Evolutionary conservation across 2,329 filamentous ascomycete genomes (phyloP).

Genomic region (Trichoderma sp.): DNA sequence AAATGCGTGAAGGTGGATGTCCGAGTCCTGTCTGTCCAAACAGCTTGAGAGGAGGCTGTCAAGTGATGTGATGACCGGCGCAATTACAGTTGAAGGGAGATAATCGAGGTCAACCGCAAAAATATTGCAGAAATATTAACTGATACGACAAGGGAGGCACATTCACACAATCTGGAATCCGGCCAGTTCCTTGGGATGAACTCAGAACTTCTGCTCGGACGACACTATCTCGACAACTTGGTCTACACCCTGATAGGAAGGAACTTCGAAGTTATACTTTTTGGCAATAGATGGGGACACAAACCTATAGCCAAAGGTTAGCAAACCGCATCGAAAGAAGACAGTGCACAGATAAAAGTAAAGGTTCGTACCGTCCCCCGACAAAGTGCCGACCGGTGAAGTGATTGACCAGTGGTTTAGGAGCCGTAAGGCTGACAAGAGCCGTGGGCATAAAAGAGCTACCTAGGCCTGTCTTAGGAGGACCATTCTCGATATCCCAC

Average conservation of each 20-base stretch:
- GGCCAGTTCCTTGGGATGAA: not conserved
- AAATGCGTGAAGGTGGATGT: slow-evolving; percentile 56
- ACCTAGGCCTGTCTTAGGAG: slow-evolving; percentile 74
- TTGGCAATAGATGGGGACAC: slow-evolving; percentile 74
- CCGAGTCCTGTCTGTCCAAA: slow-evolving; percentile 63
- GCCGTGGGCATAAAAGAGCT: slow-evolving; percentile 77
- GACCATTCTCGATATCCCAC: slow-evolving; percentile 89
- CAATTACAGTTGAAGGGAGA: not conserved
- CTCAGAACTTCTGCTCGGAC: slow-evolving; percentile 55
- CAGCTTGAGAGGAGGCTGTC: slow-evolving; percentile 57
- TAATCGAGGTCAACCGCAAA: slow-evolving; percentile 2
- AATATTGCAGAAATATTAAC: slow-evolving; percentile 2
- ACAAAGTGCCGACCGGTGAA: slow-evolving; percentile 90
- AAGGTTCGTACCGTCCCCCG: slow-evolving; percentile 68
- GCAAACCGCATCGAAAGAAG: not conserved
- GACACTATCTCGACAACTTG: slow-evolving; percentile 77
- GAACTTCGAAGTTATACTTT: slow-evolving; percentile 84
- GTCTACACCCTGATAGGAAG: slow-evolving; percentile 81
- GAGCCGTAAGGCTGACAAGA: slow-evolving; percentile 86
- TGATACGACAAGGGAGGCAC: slow-evolving; percentile 16
- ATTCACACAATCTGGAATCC: slow-evolving; percentile 7
- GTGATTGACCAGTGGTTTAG: slow-evolving; percentile 83
- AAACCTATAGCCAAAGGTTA: slow-evolving; percentile 58
- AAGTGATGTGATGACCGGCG: slow-evolving; percentile 49
- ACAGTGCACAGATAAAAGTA: not conserved